Evolutionary conservation across 257 asterid genomes (phyloP).

Genomic region (Cinchona pubescens): DNA sequence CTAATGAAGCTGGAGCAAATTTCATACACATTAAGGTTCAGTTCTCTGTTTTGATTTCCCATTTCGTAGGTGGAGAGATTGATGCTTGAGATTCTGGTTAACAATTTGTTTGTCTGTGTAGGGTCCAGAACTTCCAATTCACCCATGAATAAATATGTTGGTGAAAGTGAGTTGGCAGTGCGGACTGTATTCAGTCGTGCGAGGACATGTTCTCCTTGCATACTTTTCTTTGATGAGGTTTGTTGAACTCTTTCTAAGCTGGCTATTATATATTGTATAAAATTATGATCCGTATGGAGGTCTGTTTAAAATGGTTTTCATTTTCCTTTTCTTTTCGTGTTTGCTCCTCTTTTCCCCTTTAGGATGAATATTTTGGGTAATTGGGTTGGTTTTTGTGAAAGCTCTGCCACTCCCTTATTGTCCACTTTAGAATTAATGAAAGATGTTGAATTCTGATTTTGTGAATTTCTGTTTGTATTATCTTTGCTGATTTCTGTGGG

Average conservation of each 20-base stretch:
- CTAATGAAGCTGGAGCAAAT: constrained; percentile 87
- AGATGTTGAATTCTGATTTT: no score
- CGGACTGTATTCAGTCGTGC: constrained; percentile 86
- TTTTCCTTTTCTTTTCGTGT: no score
- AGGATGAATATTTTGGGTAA: background rate
- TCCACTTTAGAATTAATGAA: no score
- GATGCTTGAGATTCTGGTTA: no score
- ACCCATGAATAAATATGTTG: constrained; percentile 86
- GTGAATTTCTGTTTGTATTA: no score
- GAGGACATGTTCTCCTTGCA: constrained; percentile 89
- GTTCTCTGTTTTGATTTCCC: constrained; percentile 12
- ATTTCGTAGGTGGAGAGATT: background rate
- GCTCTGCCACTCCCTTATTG: no score
- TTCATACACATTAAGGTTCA: constrained; percentile 84
- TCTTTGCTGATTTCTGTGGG: no score
- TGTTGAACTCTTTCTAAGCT: constrained; percentile 8
- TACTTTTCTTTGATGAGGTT: constrained; percentile 93
- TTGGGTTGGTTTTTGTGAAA: no score
- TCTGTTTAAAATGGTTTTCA: background rate
- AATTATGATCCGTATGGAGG: background rate
- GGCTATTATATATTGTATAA: background rate
- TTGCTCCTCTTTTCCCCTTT: no score
- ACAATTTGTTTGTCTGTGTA: constrained; percentile 33
- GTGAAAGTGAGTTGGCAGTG: constrained; percentile 88
- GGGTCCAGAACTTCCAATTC: constrained; percentile 97